These are phyloP conservation scores for Penicillium malachiteum DNA, from an alignment of 495 filamentous ascomycete species.

Conservation along the genomic window DNA sequence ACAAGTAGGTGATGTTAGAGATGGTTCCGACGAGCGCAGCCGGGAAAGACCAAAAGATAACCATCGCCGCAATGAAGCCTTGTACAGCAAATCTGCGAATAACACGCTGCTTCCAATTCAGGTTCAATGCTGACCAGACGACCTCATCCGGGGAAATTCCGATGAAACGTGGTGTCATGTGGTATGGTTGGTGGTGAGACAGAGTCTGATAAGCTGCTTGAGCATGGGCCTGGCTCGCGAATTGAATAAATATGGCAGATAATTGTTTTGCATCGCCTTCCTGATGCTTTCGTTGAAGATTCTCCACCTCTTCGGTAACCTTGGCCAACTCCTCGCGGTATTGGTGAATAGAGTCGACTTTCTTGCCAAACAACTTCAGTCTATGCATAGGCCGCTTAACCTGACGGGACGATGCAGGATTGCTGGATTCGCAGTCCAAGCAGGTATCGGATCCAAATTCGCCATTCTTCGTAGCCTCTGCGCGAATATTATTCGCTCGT, in stretches of 20 bases:
- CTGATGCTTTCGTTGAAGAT: slow-evolving; percentile 56
- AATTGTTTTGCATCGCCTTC: slow-evolving; percentile 49
- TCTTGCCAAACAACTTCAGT: slow-evolving; percentile 54
- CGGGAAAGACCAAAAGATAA: slow-evolving; percentile 91
- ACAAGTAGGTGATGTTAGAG: slow-evolving; percentile 74
- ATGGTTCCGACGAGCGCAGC: slow-evolving; percentile 78
- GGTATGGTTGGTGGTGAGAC: slow-evolving; percentile 78
- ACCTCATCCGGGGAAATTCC: slow-evolving; percentile 76
- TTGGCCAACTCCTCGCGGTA: slow-evolving; percentile 68
- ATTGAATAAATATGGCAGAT: slow-evolving; percentile 82
- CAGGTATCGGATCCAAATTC: slow-evolving; percentile 23
- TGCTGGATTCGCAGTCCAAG: slow-evolving; percentile 46
- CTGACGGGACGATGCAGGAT: slow-evolving; percentile 43
- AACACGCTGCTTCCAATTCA: slow-evolving; percentile 81
- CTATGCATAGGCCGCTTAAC: slow-evolving; percentile 56
- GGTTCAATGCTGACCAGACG: slow-evolving; percentile 76
- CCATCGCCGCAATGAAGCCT: slow-evolving; percentile 68
- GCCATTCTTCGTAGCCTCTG: slow-evolving; percentile 41
- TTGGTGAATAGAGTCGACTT: slow-evolving; percentile 89
- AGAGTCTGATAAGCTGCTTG: slow-evolving; percentile 79
- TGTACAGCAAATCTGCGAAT: slow-evolving; percentile 64
- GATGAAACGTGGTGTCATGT: slow-evolving; percentile 80
- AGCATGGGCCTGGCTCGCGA: slow-evolving; percentile 72
- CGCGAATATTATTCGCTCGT: slow-evolving; percentile 53
- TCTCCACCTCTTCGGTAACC: slow-evolving; percentile 66